Evolutionary conservation across 2,329 filamentous ascomycete species (phyloP), one percentile per base, ranked within the genome.

Genomic region (Coniochaeta sp.): DNA sequence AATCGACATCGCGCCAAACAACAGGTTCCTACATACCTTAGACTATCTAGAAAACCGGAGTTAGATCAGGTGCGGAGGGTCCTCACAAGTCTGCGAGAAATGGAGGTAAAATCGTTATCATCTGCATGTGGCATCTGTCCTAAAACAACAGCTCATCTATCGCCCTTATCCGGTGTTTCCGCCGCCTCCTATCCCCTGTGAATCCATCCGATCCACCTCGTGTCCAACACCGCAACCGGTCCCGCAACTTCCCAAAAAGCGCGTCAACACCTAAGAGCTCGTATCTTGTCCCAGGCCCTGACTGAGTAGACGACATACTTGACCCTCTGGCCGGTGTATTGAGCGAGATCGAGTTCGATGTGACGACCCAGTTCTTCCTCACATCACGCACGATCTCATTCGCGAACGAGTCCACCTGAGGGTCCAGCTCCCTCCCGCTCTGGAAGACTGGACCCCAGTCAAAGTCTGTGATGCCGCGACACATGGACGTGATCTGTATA

Each of bases 311-410:
- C 19, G 34, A 28, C 34, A 58, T 40, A 14, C 56, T 34, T 16
- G 34, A 19, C 3, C 34, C 38, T 6, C 56, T 44, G 19, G 17
- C 56, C 3, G 56, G 34, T 5, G 16, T 12, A 22, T 58, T 58
- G 34, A 40, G 24, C 34, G 56, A 58, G 22, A 58, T 44, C 16
- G 56, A 58, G 26, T 6, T 44, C 22, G 34, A 36, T 11, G 34
- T 26, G 17, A 58, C 34, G 19, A 44, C 61, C 81, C 81, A 83
- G 47, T 76, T 78, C 52, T 72, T 73, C 4, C 69, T 68, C 12
- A 82, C 74, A 47, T 83, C 80, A 9, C 73, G 70, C 6, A 74
- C 59, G 40, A 83, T 78, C 57, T 74, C 74, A 17, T 72, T 71
- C 7, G 71, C 69, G 60, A 83, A 82, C 47, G 63, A 72, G 33